phyloP scores from a whole-genome alignment of 805 yeast genomes.

The Saccharomycopsis fermentans region DNA sequence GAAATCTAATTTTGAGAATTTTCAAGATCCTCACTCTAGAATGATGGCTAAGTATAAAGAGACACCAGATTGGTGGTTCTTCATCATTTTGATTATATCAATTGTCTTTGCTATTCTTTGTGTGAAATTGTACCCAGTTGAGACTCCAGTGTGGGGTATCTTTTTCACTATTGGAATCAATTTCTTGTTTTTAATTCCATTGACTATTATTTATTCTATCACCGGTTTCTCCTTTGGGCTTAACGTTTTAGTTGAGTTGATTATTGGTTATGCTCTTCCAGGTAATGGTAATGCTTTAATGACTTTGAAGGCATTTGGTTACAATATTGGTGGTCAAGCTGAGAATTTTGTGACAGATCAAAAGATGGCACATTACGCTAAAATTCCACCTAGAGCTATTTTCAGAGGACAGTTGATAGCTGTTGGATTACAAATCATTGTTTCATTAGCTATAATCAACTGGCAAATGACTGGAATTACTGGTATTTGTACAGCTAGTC shows the following conservation, averaged over 20 bases:
- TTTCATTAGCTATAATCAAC: constrained; percentile 27
- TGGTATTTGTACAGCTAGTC: constrained; percentile 28
- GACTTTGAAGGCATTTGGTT: constrained; percentile 42
- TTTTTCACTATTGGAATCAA: constrained; percentile 44
- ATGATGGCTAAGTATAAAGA: constrained; percentile 50
- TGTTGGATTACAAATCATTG: constrained; percentile 25
- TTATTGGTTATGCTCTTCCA: constrained; percentile 46
- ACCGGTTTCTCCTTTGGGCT: constrained; percentile 41
- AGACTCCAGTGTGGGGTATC: constrained; percentile 53
- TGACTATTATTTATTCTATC: constrained; percentile 37
- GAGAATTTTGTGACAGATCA: constrained; percentile 47
- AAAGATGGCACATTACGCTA: constrained; percentile 48
- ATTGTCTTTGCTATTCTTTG: constrained; percentile 38
- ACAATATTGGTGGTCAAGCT: constrained; percentile 56
- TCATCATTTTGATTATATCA: constrained; percentile 33
- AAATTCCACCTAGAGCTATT: constrained; percentile 48
- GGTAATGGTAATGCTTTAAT: constrained; percentile 46
- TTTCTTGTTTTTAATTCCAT: constrained; percentile 40
- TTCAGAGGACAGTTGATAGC: constrained; percentile 37
- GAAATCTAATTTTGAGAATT: constrained; percentile 21
- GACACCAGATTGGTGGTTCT: constrained; percentile 53
- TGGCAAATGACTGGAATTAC: constrained; percentile 28
- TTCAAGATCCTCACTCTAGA: constrained; percentile 44
- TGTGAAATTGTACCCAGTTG: constrained; percentile 35
- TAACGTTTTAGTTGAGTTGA: constrained; percentile 45